phyloP scores from a whole-genome alignment of 2,329 filamentous ascomycete species.

The Cladosporium cucumerinum region DNA sequence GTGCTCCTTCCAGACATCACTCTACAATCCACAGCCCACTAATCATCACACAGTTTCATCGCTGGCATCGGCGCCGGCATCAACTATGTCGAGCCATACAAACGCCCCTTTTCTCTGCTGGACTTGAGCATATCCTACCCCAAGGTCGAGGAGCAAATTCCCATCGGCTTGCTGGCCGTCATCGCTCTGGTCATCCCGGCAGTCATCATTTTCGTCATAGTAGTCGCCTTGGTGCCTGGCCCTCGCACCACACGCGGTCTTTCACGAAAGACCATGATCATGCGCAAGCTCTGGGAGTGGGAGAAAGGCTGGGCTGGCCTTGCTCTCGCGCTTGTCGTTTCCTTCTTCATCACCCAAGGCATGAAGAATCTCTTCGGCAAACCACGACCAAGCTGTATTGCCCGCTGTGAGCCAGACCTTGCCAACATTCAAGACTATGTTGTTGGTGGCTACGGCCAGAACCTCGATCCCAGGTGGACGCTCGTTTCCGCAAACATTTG shows the following conservation, averaged over 20 bases:
- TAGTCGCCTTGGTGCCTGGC: slow-evolving; percentile 68
- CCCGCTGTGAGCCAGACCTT: slow-evolving; percentile 73
- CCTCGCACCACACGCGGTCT: slow-evolving; percentile 51
- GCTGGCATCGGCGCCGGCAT: slow-evolving; percentile 46
- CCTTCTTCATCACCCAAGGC: slow-evolving; percentile 78
- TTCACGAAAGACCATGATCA: slow-evolving; percentile 59
- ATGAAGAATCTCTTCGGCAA: slow-evolving; percentile 74
- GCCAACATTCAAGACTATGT: slow-evolving; percentile 56
- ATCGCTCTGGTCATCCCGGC: slow-evolving; percentile 62
- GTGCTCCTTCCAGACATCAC: slow-evolving; percentile 20
- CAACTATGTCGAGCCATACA: slow-evolving; percentile 60
- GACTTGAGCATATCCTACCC: slow-evolving; percentile 81
- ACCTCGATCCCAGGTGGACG: slow-evolving; percentile 56
- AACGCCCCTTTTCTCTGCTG: slow-evolving; percentile 66
- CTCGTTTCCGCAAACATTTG: slow-evolving; percentile 78
- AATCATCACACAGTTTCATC: slow-evolving; percentile 19
- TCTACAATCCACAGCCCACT: slow-evolving; percentile 6
- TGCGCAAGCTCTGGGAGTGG: slow-evolving; percentile 84
- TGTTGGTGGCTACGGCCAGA: slow-evolving; percentile 58
- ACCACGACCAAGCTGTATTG: slow-evolving; percentile 61
- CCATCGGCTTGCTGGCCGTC: slow-evolving; percentile 62
- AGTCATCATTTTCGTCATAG: slow-evolving; percentile 64
- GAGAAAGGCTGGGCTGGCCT: slow-evolving; percentile 81
- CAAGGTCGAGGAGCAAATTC: slow-evolving; percentile 68
- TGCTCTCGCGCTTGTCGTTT: slow-evolving; percentile 64